Conservation (phyloP, 495 filamentous ascomycete species). For the Annulohypoxylon stygium region DNA sequence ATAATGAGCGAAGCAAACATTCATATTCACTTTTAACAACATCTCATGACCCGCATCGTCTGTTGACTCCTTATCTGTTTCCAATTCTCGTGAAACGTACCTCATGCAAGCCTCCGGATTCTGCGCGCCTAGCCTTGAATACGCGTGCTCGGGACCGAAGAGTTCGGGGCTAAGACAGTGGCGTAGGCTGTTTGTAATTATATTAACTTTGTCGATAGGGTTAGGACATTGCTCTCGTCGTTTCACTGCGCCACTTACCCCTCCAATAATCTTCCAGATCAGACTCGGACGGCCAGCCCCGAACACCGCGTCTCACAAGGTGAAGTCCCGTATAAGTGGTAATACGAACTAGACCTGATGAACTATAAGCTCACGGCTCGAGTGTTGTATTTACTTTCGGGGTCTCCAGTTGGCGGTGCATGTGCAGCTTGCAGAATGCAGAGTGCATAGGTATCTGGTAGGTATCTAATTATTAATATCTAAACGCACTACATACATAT, state of each 20-base stretch:
- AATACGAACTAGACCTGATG: slow-evolving; percentile 4
- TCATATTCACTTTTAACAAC: neutral
- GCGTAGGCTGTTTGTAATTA: slow-evolving; percentile 1
- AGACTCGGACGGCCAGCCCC: neutral
- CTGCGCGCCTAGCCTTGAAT: neutral
- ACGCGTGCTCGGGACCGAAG: slow-evolving; percentile 9
- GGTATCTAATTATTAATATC: neutral
- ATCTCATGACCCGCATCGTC: neutral
- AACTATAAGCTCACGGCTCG: slow-evolving; percentile 9
- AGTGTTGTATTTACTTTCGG: slow-evolving; percentile 22
- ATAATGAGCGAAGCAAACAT: slow-evolving; percentile 17
- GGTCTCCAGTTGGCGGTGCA: neutral
- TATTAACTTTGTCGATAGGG: neutral
- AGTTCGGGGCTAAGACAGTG: slow-evolving; percentile 5
- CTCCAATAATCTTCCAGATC: neutral
- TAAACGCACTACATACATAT: neutral
- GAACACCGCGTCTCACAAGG: neutral
- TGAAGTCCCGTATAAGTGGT: slow-evolving; percentile 8
- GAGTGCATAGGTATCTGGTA: neutral
- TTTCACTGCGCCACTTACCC: neutral
- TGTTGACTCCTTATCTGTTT: slow-evolving; percentile 9
- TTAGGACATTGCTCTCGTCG: neutral
- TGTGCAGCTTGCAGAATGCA: neutral
- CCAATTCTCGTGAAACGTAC: slow-evolving; percentile 11
- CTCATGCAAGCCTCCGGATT: slow-evolving; percentile 16